A percentile compares a stretch with the other conserved stretches of the same genome.
Conservation (phyloP, 2,329 filamentous ascomycete species). For the Alternaria gansuensis region DNA sequence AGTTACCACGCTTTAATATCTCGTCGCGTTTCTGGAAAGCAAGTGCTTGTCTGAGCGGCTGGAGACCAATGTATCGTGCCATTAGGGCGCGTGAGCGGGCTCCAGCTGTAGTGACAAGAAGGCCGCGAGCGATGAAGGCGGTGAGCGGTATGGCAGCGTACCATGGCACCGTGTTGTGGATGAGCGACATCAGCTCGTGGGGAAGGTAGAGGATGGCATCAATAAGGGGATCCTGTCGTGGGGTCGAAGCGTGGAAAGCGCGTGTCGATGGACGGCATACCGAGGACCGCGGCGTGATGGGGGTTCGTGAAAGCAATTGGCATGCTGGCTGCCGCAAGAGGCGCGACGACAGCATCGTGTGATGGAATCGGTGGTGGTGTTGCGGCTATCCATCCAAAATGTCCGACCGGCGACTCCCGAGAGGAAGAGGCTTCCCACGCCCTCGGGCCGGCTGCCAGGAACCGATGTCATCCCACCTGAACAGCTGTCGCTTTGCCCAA, state of each 20-base stretch:
- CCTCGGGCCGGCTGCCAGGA: constrained; percentile 30
- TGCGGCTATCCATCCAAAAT: constrained; percentile 9
- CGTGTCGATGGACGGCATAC: constrained; percentile 39
- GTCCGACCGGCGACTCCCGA: constrained; percentile 32
- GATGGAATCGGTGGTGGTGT: constrained; percentile 15
- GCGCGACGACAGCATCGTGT: constrained; percentile 37
- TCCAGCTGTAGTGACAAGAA: constrained; percentile 58
- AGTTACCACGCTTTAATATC: constrained; percentile 31
- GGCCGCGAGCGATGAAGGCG: constrained; percentile 61
- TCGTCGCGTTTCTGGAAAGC: constrained; percentile 37
- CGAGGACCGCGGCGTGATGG: constrained; percentile 7
- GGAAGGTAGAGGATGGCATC: constrained; percentile 56
- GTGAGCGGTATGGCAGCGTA: constrained; percentile 63
- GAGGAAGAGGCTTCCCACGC: constrained; percentile 30
- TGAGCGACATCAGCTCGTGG: constrained; percentile 57
- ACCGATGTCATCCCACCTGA: constrained; percentile 41
- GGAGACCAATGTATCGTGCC: constrained; percentile 55
- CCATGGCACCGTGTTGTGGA: constrained; percentile 67
- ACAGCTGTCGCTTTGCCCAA: constrained; percentile 26
- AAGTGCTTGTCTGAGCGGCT: constrained; percentile 53
- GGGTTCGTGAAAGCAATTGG: constrained; percentile 37
- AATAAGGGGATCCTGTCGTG: constrained; percentile 50
- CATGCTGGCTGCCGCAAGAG: constrained; percentile 34
- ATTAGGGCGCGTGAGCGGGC: constrained; percentile 54
- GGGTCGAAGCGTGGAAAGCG: constrained; percentile 62